phyloP scores from a whole-genome alignment of 176 grass and related monocot species.

The Hyparrhenia diplandra region DNA sequence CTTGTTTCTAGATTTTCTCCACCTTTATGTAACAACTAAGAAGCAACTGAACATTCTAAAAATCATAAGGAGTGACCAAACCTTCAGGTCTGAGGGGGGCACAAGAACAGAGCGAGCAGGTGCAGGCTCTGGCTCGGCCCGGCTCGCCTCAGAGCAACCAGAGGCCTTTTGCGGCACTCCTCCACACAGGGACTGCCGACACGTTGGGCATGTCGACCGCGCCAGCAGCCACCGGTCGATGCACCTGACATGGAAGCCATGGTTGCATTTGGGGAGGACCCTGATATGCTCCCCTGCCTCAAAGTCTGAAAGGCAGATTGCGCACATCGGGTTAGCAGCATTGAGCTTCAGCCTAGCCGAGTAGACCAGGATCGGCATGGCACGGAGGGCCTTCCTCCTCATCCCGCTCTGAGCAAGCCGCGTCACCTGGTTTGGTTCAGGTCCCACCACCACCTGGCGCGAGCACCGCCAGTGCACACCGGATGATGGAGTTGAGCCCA shows the following conservation, averaged over 20 bases:
- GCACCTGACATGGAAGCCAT: slow-evolving; percentile 88
- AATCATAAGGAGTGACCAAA: slow-evolving; percentile 49
- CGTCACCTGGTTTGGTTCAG: slow-evolving; percentile 14
- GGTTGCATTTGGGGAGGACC: slow-evolving; percentile 76
- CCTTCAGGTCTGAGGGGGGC: slow-evolving; percentile 66
- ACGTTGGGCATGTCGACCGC: slow-evolving; percentile 74
- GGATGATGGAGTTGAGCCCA: slow-evolving; percentile 73
- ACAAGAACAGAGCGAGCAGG: slow-evolving; percentile 29
- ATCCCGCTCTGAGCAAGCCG: slow-evolving; percentile 53
- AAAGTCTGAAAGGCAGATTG: slow-evolving; percentile 80
- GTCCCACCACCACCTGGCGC: slow-evolving; percentile 26
- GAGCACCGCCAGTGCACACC: slow-evolving; percentile 60
- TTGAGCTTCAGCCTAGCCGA: slow-evolving; percentile 42
- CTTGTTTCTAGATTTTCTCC: not conserved
- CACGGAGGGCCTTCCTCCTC: slow-evolving; percentile 60
- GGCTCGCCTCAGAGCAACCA: slow-evolving; percentile 37
- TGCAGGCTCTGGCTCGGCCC: not conserved
- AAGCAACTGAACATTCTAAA: slow-evolving; percentile 30
- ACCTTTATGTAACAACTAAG: not conserved
- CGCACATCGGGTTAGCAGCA: slow-evolving; percentile 51
- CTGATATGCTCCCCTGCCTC: slow-evolving; percentile 63
- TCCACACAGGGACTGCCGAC: slow-evolving; percentile 56
- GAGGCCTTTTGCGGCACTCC: slow-evolving; percentile 38
- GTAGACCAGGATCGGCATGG: slow-evolving; percentile 70
- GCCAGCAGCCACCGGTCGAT: slow-evolving; percentile 85